Percentiles rank a stretch among this genome's conserved stretches.
These are phyloP conservation scores for Podaxis carcinomalis DNA, from an alignment of 768 basidiomycete genomes.

Conservation along the genomic window DNA sequence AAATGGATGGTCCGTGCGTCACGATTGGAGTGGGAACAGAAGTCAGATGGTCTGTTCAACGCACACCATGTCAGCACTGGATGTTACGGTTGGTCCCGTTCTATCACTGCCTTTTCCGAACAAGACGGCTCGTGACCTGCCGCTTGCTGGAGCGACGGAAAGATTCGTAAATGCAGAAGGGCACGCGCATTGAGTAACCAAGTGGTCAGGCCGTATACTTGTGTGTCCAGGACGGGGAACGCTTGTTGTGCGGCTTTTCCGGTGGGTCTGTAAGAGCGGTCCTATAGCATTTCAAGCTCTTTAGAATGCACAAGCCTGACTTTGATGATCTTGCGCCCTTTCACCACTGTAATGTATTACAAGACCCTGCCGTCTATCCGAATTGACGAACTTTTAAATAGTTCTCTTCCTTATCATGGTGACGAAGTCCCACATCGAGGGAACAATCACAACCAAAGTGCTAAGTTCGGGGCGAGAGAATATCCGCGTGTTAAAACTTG, in stretches of 20 bases:
- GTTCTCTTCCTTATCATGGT: not conserved
- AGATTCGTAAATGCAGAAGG: not conserved
- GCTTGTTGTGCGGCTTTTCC: not conserved
- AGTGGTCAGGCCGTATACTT: not conserved
- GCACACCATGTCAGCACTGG: not conserved
- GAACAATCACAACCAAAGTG: not conserved
- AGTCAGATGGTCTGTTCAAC: not conserved
- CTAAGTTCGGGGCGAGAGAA: not conserved
- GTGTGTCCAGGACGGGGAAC: not conserved
- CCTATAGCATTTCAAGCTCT: not conserved
- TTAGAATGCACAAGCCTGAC: not conserved
- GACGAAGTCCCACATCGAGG: not conserved
- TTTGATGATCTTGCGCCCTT: not conserved
- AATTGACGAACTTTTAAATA: not conserved
- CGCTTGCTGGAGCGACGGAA: not conserved
- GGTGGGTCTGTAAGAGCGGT: not conserved
- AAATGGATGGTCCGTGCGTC: not conserved
- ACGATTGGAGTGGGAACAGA: not conserved
- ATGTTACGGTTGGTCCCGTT: not conserved
- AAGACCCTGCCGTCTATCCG: not conserved
- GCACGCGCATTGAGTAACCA: not conserved
- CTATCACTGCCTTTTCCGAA: not conserved
- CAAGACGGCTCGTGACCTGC: not conserved
- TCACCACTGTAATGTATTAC: not conserved
- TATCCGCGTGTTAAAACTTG: not conserved